Conservation (phyloP, 495 filamentous ascomycete species). For the Cercophora scortea region DNA sequence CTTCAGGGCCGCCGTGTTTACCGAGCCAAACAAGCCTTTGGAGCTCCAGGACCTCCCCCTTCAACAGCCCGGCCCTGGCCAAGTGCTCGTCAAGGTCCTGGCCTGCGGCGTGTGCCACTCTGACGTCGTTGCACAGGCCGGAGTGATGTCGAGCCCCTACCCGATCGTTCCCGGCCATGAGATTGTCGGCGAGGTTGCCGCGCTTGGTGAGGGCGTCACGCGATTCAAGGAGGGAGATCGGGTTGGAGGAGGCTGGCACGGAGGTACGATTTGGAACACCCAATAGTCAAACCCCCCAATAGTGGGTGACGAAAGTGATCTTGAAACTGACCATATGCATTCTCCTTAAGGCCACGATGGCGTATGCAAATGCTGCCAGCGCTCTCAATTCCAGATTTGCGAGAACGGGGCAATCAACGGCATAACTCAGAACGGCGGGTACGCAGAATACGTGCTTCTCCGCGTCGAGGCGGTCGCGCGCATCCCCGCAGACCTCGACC, state of each 20-base stretch:
- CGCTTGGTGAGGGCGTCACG: conserved; percentile 36
- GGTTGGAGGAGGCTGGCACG: conserved; percentile 50
- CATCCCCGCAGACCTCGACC: conserved; percentile 47
- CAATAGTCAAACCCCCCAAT: no score
- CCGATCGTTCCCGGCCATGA: conserved; percentile 50
- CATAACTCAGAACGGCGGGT: conserved; percentile 41
- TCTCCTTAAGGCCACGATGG: conserved; percentile 27
- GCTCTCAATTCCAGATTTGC: conserved; percentile 45
- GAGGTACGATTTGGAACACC: conserved; percentile 28
- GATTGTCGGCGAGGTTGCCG: conserved; percentile 44
- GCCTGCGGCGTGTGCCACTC: conserved; percentile 48
- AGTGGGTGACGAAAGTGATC: no score
- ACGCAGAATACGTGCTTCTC: conserved; percentile 55
- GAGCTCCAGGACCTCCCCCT: conserved; percentile 36
- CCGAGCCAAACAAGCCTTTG: conserved; percentile 26
- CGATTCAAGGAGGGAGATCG: conserved; percentile 41
- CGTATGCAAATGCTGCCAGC: conserved; percentile 39
- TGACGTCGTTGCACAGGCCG: conserved; percentile 30
- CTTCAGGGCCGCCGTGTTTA: conserved; percentile 42
- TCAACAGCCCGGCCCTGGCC: conserved; percentile 27
- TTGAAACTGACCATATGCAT: neutral
- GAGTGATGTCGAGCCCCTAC: conserved; percentile 34
- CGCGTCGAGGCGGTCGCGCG: conserved; percentile 51
- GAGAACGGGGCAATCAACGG: conserved; percentile 39
- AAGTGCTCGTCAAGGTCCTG: conserved; percentile 47